Percentiles rank a stretch among this genome's conserved stretches.
Evolutionary conservation across 768 basidiomycete species (phyloP).

Genomic region (Clitopilus passeckerianus): DNA sequence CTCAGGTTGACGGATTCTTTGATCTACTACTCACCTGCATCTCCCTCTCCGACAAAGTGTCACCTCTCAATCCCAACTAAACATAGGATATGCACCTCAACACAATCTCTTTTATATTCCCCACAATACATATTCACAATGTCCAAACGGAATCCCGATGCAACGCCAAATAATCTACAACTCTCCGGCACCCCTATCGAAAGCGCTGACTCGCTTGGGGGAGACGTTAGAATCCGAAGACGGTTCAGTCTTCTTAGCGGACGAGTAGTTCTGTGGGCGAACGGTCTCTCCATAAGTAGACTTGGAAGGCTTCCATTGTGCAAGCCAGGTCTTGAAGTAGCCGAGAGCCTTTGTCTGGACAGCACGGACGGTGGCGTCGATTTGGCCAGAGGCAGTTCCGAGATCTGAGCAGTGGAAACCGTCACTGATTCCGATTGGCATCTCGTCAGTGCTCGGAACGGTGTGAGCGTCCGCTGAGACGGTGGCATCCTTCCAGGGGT

Average conservation of each 20-base stretch:
- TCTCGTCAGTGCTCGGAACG: slow-evolving; percentile 40
- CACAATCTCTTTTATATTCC: too few relatives aligned
- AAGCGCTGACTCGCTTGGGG: too few relatives aligned
- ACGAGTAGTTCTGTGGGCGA: too few relatives aligned
- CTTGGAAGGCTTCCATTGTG: slow-evolving; percentile 27
- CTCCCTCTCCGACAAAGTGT: slow-evolving; percentile 48
- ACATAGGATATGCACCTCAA: too few relatives aligned
- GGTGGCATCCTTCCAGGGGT: slow-evolving; percentile 70
- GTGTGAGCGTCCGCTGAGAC: slow-evolving; percentile 50
- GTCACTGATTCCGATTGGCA: slow-evolving; percentile 53
- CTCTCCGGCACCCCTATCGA: too few relatives aligned
- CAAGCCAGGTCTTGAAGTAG: slow-evolving; percentile 53
- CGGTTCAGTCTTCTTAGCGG: too few relatives aligned
- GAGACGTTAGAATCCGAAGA: too few relatives aligned
- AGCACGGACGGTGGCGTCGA: slow-evolving; percentile 44
- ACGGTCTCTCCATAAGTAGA: not conserved
- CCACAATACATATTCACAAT: too few relatives aligned
- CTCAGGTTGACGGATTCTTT: slow-evolving; percentile 63
- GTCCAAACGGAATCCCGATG: too few relatives aligned
- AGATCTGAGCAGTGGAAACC: slow-evolving; percentile 72
- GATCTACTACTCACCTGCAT: slow-evolving; percentile 59
- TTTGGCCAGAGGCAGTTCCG: slow-evolving; percentile 27
- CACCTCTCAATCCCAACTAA: slow-evolving; percentile 45
- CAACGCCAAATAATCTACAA: too few relatives aligned
- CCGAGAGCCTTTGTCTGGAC: slow-evolving; percentile 51